Evolutionary conservation across 2,329 filamentous ascomycete genomes (phyloP).

Genomic region (Lecanicillium sp.): DNA sequence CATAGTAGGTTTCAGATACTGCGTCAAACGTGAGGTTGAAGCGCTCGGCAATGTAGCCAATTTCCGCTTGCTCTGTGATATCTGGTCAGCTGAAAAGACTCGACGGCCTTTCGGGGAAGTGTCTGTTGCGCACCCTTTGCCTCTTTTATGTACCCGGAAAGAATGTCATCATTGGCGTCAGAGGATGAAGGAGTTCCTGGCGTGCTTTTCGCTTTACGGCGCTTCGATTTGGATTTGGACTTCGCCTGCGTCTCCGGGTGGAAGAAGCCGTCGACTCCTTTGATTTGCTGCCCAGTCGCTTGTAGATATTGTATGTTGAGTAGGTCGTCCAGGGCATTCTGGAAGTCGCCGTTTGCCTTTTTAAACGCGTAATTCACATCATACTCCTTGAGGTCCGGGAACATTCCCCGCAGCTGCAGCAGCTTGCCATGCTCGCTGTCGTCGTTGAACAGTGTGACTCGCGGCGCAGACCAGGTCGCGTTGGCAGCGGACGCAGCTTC

Average conservation of each 20-base stretch:
- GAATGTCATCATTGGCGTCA: constrained; percentile 11
- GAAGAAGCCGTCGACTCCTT: constrained; percentile 78
- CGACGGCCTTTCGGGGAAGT: background rate
- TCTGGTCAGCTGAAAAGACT: background rate
- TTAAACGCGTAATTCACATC: constrained; percentile 61
- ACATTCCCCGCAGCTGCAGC: constrained; percentile 58
- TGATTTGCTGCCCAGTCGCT: constrained; percentile 53
- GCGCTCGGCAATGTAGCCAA: constrained; percentile 35
- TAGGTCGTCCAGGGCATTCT: constrained; percentile 68
- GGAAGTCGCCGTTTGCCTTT: constrained; percentile 59
- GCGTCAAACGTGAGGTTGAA: constrained; percentile 33
- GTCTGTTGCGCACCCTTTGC: constrained; percentile 23
- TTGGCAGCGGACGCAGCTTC: constrained; percentile 15
- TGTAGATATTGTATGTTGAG: constrained; percentile 74
- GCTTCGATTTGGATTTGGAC: constrained; percentile 28
- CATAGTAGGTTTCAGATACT: constrained; percentile 31
- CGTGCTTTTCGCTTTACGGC: constrained; percentile 16
- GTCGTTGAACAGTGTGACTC: constrained; percentile 26
- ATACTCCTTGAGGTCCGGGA: constrained; percentile 58
- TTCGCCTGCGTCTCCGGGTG: constrained; percentile 42
- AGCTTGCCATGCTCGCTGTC: constrained; percentile 55
- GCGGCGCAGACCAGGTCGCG: constrained; percentile 16
- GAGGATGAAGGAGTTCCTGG: constrained; percentile 11
- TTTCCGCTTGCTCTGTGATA: constrained; percentile 27
- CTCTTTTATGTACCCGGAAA: constrained; percentile 15